Evolutionary conservation across 306 rosid species (phyloP).

Genomic region (Rosa rugosa): DNA sequence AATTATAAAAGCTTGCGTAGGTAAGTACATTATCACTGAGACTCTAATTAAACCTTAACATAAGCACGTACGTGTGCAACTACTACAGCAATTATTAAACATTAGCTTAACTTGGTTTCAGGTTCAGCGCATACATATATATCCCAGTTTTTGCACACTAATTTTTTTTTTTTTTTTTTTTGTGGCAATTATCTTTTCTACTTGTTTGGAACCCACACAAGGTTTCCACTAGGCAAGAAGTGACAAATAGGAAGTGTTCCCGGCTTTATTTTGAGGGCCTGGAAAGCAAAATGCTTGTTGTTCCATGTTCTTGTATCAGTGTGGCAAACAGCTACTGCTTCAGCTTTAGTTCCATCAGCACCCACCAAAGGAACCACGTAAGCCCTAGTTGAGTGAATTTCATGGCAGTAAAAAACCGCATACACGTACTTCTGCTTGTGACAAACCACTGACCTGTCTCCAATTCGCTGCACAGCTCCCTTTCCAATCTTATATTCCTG

Average conservation of each 20-base stretch:
- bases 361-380: conserved; percentile 36
- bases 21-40: too few relatives aligned
- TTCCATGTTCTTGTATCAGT: conserved; percentile 26
- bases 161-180: too few relatives aligned
- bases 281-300: conserved; percentile 14
- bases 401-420: conserved; percentile 44
- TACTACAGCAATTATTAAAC: too few relatives aligned
- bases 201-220: conserved; percentile 40
- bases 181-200: neutral
- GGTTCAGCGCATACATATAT: too few relatives aligned
- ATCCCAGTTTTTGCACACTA: too few relatives aligned
- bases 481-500: neutral
- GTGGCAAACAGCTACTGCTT: conserved; percentile 42
- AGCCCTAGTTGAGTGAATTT: conserved; percentile 16
- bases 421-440: conserved; percentile 36
- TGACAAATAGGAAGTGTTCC: conserved; percentile 45
- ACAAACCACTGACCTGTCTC: conserved; percentile 34
- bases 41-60: too few relatives aligned
- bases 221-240: conserved; percentile 26
- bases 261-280: conserved; percentile 34
- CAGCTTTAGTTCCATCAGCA: conserved; percentile 21
- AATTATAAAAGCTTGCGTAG: too few relatives aligned
- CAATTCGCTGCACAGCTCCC: conserved; percentile 15
- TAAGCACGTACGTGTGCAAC: too few relatives aligned
- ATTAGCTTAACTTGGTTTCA: too few relatives aligned